These are phyloP conservation scores for Rehmannia glutinosa DNA, from an alignment of 257 asterid genomes.

Conservation along the genomic window DNA sequence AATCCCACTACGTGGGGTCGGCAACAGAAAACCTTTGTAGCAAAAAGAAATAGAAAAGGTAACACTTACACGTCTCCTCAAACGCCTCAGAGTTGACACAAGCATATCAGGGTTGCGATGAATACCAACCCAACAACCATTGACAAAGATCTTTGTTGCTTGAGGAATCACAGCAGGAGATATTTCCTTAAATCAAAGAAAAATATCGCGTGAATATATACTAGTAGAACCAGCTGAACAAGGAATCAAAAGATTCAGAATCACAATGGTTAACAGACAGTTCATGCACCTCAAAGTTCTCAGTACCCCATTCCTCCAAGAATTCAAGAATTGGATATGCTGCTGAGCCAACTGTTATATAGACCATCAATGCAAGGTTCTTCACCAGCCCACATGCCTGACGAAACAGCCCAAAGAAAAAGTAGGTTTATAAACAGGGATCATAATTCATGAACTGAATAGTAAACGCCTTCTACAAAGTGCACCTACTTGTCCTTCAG, in stretches of 20 bases:
- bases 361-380: constrained; percentile 97
- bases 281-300: constrained; percentile 82
- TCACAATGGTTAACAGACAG: constrained; percentile 7
- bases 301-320: constrained; percentile 98
- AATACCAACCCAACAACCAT: constrained; percentile 97
- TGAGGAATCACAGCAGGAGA: constrained; percentile 96
- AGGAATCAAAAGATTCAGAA: constrained; percentile 5
- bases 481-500: constrained; percentile 88
- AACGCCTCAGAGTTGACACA: constrained; percentile 84
- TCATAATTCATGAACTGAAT: neutral
- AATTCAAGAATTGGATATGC: constrained; percentile 96
- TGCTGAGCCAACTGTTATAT: constrained; percentile 96
- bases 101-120: constrained; percentile 98
- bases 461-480: constrained; percentile 5
- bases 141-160: constrained; percentile 92
- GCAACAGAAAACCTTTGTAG: neutral
- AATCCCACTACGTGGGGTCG: too few relatives aligned
- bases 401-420: constrained; percentile 14
- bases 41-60: constrained; percentile 2
- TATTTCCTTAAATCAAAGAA: constrained; percentile 57
- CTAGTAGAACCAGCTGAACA: constrained; percentile 1
- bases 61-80: constrained; percentile 82
- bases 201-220: neutral
- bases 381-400: constrained; percentile 98
- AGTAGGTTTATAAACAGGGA: neutral